Evolutionary conservation across 306 rosid genomes (phyloP), one percentile per base, ranked within the genome.

Genomic region (Amphicarpaea edgeworthii): DNA sequence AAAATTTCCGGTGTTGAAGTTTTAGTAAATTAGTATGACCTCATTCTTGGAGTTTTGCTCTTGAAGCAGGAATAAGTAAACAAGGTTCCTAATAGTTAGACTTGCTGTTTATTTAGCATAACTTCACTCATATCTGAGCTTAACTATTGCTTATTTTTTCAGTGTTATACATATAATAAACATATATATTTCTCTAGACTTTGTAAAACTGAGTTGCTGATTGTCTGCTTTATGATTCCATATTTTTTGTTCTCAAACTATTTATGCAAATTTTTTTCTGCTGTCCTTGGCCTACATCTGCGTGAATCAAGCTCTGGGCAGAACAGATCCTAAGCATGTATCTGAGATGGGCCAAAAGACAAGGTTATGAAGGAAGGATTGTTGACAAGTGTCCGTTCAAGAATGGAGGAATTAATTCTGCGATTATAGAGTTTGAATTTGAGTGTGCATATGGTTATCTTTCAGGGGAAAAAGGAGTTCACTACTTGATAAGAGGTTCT

Each of bases 401-500:
- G 77, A 86, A 85, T 63, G 94, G 89, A 68, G 94, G 94, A 73
- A 82, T 90, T 51, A 59, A n/a, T 65, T 86, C 87, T 5, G 94
- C 88, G 65, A 80, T 86, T 54, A 73, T 90, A 38, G 97, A 93
- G 87, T 87, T 93, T 68, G 97, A 93, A 80, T 87, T 86, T 78
- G 89, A 88, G 75, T 78, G 75, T 77, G 96, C 96, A 67, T 93
- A 88, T 83, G 96, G 97, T 28, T 88, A 83, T 88, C 94, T 93
- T 70, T 90, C 86, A 3, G 97, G 94, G 49, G 97, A 93, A 83
- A 84, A 77, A 65, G 96, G 97, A 78, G 86, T 82, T 76, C 97
- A 93, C 86, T 28, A 51, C 84, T 72, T 87, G 80, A 84, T 86
- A 60, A 81, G 81, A 40, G 83, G 75, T 82, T 88, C 84, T 74